Base-by-base conservation (phyloP, 371 early-diverging fungal genomes). In the Mortierella sp. region DNA sequence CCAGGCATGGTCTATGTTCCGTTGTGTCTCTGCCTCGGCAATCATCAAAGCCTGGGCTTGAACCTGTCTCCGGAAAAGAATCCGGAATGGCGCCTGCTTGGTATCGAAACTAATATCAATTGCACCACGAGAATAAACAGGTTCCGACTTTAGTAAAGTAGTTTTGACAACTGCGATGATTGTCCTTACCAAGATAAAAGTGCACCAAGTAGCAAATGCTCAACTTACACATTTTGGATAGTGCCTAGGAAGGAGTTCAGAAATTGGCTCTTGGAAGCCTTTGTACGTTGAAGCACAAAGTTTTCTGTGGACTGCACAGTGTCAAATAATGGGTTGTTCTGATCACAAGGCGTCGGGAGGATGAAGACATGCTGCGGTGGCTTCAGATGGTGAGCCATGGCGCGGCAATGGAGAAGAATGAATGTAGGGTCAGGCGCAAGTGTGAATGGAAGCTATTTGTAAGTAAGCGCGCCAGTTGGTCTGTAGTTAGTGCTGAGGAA, bases 51-150 rank as follows among this genome's bases (percentile, higher is more conserved):
- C 85, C 56, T 87, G 84, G 19, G 85, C 85, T n/a, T 83, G 68
- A 2, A 83, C 70, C n/a, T 92, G 90, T 47, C 90, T 82, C 70
- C 91, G 89, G 80, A 94, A 92, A 2, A 97, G 79, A 32, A 98
- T 92, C 61, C 98, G 93, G 83, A 92, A 98, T 23, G 97, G 93
- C 13, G 96, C 91, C 83, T 97, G 98, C 85, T 95, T 96, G 26
- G 96, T 96, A 82, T 97, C 98, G 53, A 98, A 89, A 1, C 92
- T 90, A 63, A 9, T 47, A 32, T n/a, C 19, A 23, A 55, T 29
- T 35, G n/a, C 17, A 57, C 8, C 19, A 26, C 45, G 31, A 32
- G 22, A 60, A 43, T n/a, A 35, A 60, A 43, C 3, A 28, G 29
- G 51, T 51, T 59, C 40, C 22, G 29, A 51, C 26, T 23, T 58